phyloP scores from a whole-genome alignment of 2,329 filamentous ascomycete species.

The Fusarium nurragi region DNA sequence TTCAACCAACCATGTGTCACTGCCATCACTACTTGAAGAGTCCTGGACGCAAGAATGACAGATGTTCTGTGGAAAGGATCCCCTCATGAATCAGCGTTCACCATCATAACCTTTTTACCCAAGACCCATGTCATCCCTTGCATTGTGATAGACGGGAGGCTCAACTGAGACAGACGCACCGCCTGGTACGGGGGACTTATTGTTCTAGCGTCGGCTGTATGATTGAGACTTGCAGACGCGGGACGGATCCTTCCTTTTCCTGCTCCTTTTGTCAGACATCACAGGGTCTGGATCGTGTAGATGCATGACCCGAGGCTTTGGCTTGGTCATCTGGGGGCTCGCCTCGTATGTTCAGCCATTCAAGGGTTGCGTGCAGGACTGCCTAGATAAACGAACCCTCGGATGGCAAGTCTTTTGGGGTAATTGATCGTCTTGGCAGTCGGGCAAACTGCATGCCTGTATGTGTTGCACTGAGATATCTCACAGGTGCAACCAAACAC shows the following conservation, averaged over 20 bases:
- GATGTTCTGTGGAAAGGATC: neutral
- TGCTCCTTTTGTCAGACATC: neutral
- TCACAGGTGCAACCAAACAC: neutral
- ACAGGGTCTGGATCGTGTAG: neutral
- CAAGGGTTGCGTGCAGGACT: neutral
- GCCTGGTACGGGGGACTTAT: conserved; percentile 17
- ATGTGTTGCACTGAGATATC: neutral
- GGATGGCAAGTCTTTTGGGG: neutral
- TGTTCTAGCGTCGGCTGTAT: conserved; percentile 11
- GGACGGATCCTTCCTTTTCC: neutral
- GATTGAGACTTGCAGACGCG: neutral
- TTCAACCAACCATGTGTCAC: no score
- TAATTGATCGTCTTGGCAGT: neutral
- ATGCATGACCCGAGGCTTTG: neutral
- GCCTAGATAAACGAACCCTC: neutral
- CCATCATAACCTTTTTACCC: neutral
- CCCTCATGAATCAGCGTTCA: neutral
- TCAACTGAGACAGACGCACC: conserved; percentile 28
- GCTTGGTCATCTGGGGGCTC: no score
- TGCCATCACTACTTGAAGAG: neutral
- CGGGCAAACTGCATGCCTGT: neutral
- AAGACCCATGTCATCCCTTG: conserved; percentile 15
- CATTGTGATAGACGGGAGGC: conserved; percentile 18
- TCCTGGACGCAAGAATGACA: neutral
- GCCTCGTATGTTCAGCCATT: neutral